Base-by-base conservation (phyloP, 2,329 filamentous ascomycete genomes). In the Fusarium cyanostomum region DNA sequence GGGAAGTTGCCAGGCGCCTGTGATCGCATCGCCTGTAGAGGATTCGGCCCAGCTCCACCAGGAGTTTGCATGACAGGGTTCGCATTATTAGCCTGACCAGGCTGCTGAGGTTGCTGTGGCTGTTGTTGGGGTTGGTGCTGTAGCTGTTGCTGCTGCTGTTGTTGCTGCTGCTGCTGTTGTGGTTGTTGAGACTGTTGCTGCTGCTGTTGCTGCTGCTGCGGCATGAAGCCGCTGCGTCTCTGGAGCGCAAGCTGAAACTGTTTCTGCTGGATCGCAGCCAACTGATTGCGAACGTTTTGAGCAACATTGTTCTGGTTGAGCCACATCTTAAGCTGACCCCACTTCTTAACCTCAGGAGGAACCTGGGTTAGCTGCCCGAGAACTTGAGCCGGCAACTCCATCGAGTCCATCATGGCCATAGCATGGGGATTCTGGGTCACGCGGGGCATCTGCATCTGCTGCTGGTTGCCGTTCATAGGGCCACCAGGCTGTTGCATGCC, bases 301-400 rank as follows among this genome's bases (percentile, higher is more conserved):
- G 75, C 62, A 1, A 79, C 56, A 45, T 74, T 76, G 43, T 78
- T 79, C 46, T 77, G 74, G 9, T 59, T 60, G 5, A 81, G 62
- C 78, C 79, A 83, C 2, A 65, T 55, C 65, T 80, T 81, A 10
- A 84, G 70, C 4, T 82, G 80, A 13, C 73, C 73, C 82, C 82
- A 84, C 60, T 81, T 84, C 70, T 81, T 82, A 6, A 82, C 66
- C 0, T 83, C 79, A 0, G 73, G 67, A 2, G 80, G 79, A 3
- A 82, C 54, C 16, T 70, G 71, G 11, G 46, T 66, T 4, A 76
- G 68, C 12, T 73, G 67, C 12, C 16, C 56, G 8, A 78, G 59
- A 6, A 82, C 64, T 12, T 73, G 70, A 3, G 69, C 63, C 1
- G 81, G 81, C 1, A 85, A 59, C 10, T 84, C 81, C 79, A 84